These are phyloP conservation scores for Brassica nigra DNA, from an alignment of 345 rosid genomes.

Conservation along the genomic window DNA sequence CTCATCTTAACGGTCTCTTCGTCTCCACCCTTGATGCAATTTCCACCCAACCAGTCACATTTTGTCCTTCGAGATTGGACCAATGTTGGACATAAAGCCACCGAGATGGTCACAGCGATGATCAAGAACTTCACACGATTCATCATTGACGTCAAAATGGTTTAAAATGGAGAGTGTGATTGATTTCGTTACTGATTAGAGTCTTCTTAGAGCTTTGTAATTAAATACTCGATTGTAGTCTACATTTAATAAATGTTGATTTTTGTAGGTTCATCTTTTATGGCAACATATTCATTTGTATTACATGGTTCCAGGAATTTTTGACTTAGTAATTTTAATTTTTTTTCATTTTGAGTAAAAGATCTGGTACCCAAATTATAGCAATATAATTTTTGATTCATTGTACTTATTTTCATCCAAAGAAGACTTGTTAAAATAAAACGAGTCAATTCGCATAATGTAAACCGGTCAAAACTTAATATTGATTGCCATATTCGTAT, in stretches of 20 bases:
- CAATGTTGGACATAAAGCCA: background rate
- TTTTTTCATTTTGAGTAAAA: background rate
- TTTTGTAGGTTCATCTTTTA: background rate
- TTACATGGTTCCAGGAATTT: background rate
- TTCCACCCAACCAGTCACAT: background rate
- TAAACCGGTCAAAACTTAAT: background rate
- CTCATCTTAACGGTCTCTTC: background rate
- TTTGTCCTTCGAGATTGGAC: background rate
- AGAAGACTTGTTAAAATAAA: background rate
- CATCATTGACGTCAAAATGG: background rate
- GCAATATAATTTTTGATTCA: background rate
- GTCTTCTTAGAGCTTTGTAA: background rate
- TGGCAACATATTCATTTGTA: background rate
- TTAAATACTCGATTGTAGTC: background rate
- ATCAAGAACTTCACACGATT: background rate
- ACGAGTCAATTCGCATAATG: background rate
- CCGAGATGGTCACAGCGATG: background rate
- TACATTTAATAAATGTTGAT: background rate
- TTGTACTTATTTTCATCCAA: background rate
- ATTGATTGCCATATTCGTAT: background rate
- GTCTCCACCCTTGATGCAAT: slow-evolving; percentile 9
- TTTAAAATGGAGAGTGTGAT: background rate
- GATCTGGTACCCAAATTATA: background rate
- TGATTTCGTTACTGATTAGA: background rate
- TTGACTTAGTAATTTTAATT: background rate